phyloP scores from a whole-genome alignment of 2,329 filamentous ascomycete genomes.

The Salinomyces thailandicus region DNA sequence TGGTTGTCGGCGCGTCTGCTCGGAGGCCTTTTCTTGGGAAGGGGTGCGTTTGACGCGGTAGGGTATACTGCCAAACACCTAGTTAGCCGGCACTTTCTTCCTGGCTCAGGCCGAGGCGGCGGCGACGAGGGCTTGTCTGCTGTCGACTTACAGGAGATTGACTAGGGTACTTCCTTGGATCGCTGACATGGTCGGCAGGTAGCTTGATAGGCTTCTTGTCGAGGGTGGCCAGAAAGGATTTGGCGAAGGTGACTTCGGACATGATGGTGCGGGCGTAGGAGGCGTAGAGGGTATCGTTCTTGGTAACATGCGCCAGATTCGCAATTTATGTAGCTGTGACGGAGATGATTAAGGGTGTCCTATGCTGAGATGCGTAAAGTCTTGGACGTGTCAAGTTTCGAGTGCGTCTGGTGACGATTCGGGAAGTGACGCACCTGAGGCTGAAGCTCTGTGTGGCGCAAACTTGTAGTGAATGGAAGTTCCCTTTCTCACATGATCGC shows the following conservation, averaged over 20 bases:
- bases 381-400: neutral
- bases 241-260: slow-evolving; percentile 51
- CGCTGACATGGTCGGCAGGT: slow-evolving; percentile 80
- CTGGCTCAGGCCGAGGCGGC: too few relatives aligned
- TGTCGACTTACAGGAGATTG: slow-evolving; percentile 57
- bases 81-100: too few relatives aligned
- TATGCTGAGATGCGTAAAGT: neutral
- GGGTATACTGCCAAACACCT: slow-evolving; percentile 63
- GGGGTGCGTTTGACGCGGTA: slow-evolving; percentile 51
- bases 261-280: slow-evolving; percentile 53
- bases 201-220: slow-evolving; percentile 72
- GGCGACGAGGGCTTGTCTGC: neutral
- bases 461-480: too few relatives aligned
- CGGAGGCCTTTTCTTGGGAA: slow-evolving; percentile 38
- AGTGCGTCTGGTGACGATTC: neutral
- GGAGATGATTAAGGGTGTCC: too few relatives aligned
- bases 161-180: slow-evolving; percentile 66
- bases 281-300: slow-evolving; percentile 18
- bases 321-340: neutral
- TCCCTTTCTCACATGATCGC: too few relatives aligned
- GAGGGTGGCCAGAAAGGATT: slow-evolving; percentile 68
- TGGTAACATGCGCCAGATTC: slow-evolving; percentile 7
- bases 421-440: neutral
- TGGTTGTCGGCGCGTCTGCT: slow-evolving; percentile 35
- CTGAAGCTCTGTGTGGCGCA: neutral